A percentile compares a stretch with the other conserved stretches of the same genome.
phyloP scores from a whole-genome alignment of 2,329 filamentous ascomycete species.

The Aspergillus ochraceoroseus region DNA sequence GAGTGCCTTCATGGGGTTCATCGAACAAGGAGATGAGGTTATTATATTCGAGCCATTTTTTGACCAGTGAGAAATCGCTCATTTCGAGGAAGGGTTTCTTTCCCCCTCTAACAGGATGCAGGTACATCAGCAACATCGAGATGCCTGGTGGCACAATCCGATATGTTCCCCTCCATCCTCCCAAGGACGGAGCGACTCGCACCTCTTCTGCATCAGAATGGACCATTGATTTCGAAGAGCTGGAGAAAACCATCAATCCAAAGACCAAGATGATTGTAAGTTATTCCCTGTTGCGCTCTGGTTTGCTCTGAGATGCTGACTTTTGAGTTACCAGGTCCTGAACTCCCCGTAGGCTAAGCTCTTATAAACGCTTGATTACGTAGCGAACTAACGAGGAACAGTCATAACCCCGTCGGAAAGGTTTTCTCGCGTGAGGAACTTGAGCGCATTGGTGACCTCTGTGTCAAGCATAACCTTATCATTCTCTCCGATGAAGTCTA shows the following conservation, averaged over 20 bases:
- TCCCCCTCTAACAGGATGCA: constrained; percentile 24
- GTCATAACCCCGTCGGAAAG: constrained; percentile 93
- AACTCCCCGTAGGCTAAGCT: constrained; percentile 46
- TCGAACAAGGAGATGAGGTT: constrained; percentile 91
- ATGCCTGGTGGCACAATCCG: constrained; percentile 95
- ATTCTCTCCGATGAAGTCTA: constrained; percentile 93
- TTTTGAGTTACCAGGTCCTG: constrained; percentile 36
- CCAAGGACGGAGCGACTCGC: constrained; percentile 68
- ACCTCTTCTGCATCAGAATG: constrained; percentile 85
- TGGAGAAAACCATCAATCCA: constrained; percentile 74
- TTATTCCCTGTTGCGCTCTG: too few species aligned
- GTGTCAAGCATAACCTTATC: constrained; percentile 87
- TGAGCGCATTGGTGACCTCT: constrained; percentile 76
- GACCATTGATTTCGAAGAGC: constrained; percentile 76
- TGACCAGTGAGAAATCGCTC: constrained; percentile 68
- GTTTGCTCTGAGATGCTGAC: too few species aligned
- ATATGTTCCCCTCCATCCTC: constrained; percentile 92
- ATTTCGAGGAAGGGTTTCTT: neutral
- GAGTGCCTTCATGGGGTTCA: constrained; percentile 95
- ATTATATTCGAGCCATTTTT: constrained; percentile 99
- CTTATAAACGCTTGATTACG: too few species aligned
- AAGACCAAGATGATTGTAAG: constrained; percentile 92
- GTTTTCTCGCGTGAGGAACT: constrained; percentile 84
- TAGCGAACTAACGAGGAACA: constrained; percentile 19
- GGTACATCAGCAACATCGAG: constrained; percentile 95